Base-by-base conservation (phyloP, 2,329 filamentous ascomycete genomes). In the Moelleriella libera region DNA sequence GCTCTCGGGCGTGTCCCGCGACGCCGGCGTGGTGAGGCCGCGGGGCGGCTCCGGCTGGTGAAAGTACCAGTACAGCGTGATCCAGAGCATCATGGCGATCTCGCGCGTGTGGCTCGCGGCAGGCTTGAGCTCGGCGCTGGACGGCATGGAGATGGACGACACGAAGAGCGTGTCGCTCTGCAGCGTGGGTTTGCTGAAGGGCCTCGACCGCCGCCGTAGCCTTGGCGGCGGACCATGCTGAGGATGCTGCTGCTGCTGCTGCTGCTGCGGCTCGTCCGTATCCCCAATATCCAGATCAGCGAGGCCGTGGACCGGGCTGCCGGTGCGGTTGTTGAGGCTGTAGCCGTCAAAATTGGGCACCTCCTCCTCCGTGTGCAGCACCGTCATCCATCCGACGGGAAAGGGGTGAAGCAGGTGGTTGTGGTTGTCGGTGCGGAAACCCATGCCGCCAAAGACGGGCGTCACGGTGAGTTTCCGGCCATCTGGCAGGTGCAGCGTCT, bases 11-110 rank as follows among this genome's bases (percentile, higher is more conserved):
- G 88, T 90, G 49, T 72, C 62, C 53, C 73, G 75, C 1, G 82
- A 85, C 0, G 76, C 70, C 5, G 78, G 68, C 6, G 78, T 85
- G 14, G 72, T 71, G 34, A 92, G 60, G 45, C 78, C 74, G 0
- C 76, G 71, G 28, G 75, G 70, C 0, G 90, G 90, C 55, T 83
- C 75, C 1, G 80, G 75, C 63, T 94, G 87, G 66, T 96, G 89
- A 57, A 96, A 97, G 69, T 97, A 97, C 90, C 90, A 97, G 70
- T 88, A 95, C 41, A 97, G 70, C 1, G 88, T 89, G 34, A 88
- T 80, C 86, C 88, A 97, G 6, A 97, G 74, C 84, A 96, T 94
- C 86, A 96, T 88, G 54, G 90, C 90, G 50, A 95, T 86, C 66
- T 94, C 86, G 43, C 89, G 75, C 1, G 88, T 92, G 0, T 87